These are phyloP conservation scores for Cladophialophora chaetospira DNA, from an alignment of 2,329 filamentous ascomycete species.

Conservation along the genomic window DNA sequence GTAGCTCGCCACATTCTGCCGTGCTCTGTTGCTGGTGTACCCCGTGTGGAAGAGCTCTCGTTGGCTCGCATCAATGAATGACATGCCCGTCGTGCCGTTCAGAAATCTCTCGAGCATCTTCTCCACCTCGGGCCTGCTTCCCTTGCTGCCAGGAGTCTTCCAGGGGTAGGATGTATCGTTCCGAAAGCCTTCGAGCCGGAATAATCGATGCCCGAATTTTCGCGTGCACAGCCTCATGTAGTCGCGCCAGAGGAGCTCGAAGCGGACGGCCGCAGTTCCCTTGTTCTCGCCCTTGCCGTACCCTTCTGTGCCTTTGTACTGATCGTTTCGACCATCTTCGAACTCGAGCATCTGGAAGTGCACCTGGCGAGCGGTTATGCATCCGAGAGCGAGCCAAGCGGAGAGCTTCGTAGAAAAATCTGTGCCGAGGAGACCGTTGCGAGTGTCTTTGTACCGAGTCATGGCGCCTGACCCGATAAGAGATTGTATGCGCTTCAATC, in stretches of 20 bases:
- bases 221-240: constrained; percentile 76
- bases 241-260: constrained; percentile 76
- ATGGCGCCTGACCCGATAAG: constrained; percentile 64
- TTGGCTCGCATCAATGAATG: constrained; percentile 75
- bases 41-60: constrained; percentile 74
- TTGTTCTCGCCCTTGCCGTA: constrained; percentile 72
- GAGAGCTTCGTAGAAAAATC: constrained; percentile 78
- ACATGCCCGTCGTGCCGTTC: constrained; percentile 70
- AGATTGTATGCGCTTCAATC: constrained; percentile 59
- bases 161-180: constrained; percentile 52
- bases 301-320: constrained; percentile 51
- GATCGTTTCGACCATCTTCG: constrained; percentile 60
- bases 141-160: constrained; percentile 42
- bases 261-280: constrained; percentile 68
- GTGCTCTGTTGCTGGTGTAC: constrained; percentile 74
- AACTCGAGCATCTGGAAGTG: constrained; percentile 68
- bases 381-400: constrained; percentile 71
- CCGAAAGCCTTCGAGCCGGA: constrained; percentile 65
- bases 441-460: constrained; percentile 67
- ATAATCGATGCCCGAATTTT: constrained; percentile 69
- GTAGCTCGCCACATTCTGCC: constrained; percentile 77
- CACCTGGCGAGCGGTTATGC: constrained; percentile 71
- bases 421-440: constrained; percentile 69
- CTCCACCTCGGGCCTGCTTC: constrained; percentile 40
- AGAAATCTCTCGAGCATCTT: constrained; percentile 61